These are phyloP conservation scores for Zymoseptoria ardabiliae DNA, from an alignment of 2,329 filamentous ascomycete species.

Conservation along the genomic window DNA sequence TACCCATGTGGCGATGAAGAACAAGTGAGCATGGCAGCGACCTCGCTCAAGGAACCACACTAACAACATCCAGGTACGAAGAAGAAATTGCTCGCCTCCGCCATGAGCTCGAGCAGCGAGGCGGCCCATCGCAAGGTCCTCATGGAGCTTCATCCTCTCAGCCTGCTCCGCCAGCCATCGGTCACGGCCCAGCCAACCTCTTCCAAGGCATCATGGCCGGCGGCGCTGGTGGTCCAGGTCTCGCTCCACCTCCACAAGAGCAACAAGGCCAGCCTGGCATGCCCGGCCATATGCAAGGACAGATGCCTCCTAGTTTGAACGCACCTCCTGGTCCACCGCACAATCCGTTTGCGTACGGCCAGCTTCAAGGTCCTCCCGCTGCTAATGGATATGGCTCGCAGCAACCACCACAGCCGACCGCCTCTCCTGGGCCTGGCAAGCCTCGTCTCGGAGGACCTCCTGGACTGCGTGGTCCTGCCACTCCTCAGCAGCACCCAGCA, in stretches of 20 bases:
- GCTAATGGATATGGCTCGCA: conserved; percentile 72
- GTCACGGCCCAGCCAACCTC: conserved; percentile 79
- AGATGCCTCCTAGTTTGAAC: conserved; percentile 57
- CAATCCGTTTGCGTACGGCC: conserved; percentile 56
- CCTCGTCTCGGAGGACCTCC: conserved; percentile 34
- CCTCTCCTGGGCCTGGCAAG: conserved; percentile 78
- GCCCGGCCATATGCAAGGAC: conserved; percentile 60
- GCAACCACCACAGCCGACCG: conserved; percentile 74
- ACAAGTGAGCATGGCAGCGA: conserved; percentile 59
- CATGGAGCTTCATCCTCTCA: conserved; percentile 67
- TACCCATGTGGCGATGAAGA: conserved; percentile 77
- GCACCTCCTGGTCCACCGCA: conserved; percentile 54
- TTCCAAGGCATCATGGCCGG: conserved; percentile 97
- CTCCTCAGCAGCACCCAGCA: conserved; percentile 83
- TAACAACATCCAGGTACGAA: conserved; percentile 63
- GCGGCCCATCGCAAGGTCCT: conserved; percentile 56
- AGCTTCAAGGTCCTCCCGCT: conserved; percentile 51
- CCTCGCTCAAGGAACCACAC: background rate
- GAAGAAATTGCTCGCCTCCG: conserved; percentile 80
- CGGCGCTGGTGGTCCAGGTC: conserved; percentile 73
- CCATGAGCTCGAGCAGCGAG: conserved; percentile 73
- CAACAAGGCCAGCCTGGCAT: conserved; percentile 50
- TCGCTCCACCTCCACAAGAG: conserved; percentile 60
- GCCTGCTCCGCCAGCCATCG: conserved; percentile 76
- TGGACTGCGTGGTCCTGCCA: conserved; percentile 57